Conservation (phyloP, 495 filamentous ascomycete genomes). For the Corynascus novoguineensis region DNA sequence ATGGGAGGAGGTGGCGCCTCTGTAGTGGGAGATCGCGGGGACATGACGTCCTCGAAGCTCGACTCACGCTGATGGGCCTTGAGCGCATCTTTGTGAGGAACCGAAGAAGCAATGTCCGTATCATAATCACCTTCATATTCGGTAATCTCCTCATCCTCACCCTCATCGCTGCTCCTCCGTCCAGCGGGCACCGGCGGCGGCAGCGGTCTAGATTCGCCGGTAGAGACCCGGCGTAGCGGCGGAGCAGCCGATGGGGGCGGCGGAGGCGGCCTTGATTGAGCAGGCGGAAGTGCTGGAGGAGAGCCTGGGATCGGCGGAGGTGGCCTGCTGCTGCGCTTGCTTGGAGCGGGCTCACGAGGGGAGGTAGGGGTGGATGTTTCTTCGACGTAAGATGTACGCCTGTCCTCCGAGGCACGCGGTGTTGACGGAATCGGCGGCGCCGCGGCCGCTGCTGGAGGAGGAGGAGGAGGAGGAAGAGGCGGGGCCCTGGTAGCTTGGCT, state of each 20-base stretch:
- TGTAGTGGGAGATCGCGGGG: slow-evolving; percentile 43
- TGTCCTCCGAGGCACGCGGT: slow-evolving; percentile 46
- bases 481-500: slow-evolving; percentile 34
- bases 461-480: slow-evolving; percentile 39
- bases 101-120: slow-evolving; percentile 89
- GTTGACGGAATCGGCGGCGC: slow-evolving; percentile 39
- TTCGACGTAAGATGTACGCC: slow-evolving; percentile 50
- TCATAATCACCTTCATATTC: slow-evolving; percentile 99
- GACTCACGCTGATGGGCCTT: slow-evolving; percentile 74
- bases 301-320: slow-evolving; percentile 47
- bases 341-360: slow-evolving; percentile 32
- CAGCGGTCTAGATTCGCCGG: slow-evolving; percentile 46
- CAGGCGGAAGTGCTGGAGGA: slow-evolving; percentile 46
- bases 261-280: slow-evolving; percentile 64
- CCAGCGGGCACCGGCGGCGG: slow-evolving; percentile 25
- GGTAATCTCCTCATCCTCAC: slow-evolving; percentile 72
- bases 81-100: slow-evolving; percentile 83
- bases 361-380: slow-evolving; percentile 44
- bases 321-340: slow-evolving; percentile 49
- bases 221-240: slow-evolving; percentile 53
- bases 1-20: slow-evolving; percentile 43
- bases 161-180: slow-evolving; percentile 51
- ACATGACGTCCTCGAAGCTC: slow-evolving; percentile 54
- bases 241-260: slow-evolving; percentile 63
- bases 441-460: slow-evolving; percentile 22